Conservation (phyloP, 1,284 basidiomycete genomes). For the Coriolopsis trogii region DNA sequence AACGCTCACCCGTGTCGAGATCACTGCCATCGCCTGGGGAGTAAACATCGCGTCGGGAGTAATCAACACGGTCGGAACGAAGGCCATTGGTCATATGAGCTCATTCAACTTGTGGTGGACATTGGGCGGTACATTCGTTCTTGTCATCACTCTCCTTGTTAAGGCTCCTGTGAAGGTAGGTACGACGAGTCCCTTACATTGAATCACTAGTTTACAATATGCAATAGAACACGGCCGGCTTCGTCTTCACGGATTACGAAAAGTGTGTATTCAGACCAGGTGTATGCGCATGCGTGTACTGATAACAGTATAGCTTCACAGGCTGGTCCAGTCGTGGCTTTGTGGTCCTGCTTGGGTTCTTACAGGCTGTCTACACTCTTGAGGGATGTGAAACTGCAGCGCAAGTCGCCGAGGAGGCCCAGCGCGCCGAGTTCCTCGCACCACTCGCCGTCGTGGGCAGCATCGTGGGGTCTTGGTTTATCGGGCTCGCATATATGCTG, state of each 20-base stretch:
- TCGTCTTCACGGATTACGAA: slow-evolving; percentile 62
- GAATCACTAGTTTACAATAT: not conserved
- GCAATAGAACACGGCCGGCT: slow-evolving; percentile 50
- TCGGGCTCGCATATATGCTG: slow-evolving; percentile 62
- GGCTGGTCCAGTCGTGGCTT: slow-evolving; percentile 58
- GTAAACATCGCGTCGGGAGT: slow-evolving; percentile 58
- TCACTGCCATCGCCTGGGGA: slow-evolving; percentile 58
- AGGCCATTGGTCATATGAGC: slow-evolving; percentile 59
- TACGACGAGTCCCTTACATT: not conserved
- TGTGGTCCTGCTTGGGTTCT: slow-evolving; percentile 61
- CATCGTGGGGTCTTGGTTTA: slow-evolving; percentile 63
- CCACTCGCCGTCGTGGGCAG: slow-evolving; percentile 58
- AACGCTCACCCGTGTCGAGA: slow-evolving; percentile 51
- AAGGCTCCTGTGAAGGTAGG: slow-evolving; percentile 56
- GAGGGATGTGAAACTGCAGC: slow-evolving; percentile 68
- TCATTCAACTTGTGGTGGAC: slow-evolving; percentile 66
- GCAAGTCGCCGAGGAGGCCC: slow-evolving; percentile 63
- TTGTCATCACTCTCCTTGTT: slow-evolving; percentile 57
- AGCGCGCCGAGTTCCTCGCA: slow-evolving; percentile 56
- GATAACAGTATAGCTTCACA: slow-evolving; percentile 46
- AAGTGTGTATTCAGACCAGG: slow-evolving; percentile 40
- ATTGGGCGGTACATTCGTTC: slow-evolving; percentile 58
- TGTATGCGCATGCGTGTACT: not conserved
- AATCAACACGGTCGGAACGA: slow-evolving; percentile 56
- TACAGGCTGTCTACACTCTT: slow-evolving; percentile 65